Base-by-base conservation (phyloP, 148 eudicot species). In the Vaccinium darrowii region DNA sequence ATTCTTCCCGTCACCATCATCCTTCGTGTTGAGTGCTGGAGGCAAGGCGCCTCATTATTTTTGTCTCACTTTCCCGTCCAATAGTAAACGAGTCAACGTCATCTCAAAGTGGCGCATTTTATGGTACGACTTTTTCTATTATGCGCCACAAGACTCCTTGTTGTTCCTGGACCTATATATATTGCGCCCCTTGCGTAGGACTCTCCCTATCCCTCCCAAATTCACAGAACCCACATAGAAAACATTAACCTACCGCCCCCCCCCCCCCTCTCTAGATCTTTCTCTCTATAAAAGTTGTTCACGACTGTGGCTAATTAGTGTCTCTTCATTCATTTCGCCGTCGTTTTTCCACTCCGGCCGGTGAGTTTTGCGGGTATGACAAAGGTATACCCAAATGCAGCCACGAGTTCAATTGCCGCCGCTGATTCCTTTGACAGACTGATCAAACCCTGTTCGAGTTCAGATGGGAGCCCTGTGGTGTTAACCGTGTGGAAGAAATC, bases 401-500 rank as follows among this genome's bases (percentile, higher is more conserved):
- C 69, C 0, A 76, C 84, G 3, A 11, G 47, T 56, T 75, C 60
- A 2, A 53, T 72, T 7, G 56, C 81, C 1, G 43, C 52, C 3
- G 56, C 84, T 23, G 73, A 76, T 60, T 27, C 39, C n/a, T 77
- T 51, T n/a, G 56, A 63, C 58, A 57, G 36, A 81, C 30, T 7
- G 72, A 52, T 43, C 47, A 18, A 6, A 1, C 19, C 23, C 9
- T n/a, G 69, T 10, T 49, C 27, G n/a, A 39, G 16, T n/a, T 21
- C 25, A 5, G 62, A 36, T 12, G 83, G 43, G 0, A 85, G 23
- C 56, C 69, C 79, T 21, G 79, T 84, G 62, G 89, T 89, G 60
- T 88, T 94, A n/a, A 94, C 94, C 1, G 95, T 94, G 11, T 94
- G 98, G 98, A 92, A 90, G 84, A 94, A 94, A 60, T 94, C 98